phyloP scores from a whole-genome alignment of 2,329 filamentous ascomycete species.

The Phaeosphaeria sp. region DNA sequence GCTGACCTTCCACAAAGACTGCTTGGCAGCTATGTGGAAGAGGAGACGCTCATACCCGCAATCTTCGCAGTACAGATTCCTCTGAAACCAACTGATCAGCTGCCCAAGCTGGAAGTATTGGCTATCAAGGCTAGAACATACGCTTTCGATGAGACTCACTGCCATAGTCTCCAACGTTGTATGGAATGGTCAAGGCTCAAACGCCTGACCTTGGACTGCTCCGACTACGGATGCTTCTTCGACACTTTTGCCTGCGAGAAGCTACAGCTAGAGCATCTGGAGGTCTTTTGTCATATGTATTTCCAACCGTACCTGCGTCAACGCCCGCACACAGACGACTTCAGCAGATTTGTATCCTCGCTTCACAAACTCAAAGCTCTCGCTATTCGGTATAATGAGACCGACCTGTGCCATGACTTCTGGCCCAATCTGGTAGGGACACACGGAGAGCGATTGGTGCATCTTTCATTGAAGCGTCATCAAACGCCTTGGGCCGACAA shows the following conservation, averaged over 20 bases:
- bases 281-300: neutral
- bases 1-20: neutral
- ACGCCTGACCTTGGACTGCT: slow-evolving; percentile 12
- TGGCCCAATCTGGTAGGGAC: neutral
- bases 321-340: neutral
- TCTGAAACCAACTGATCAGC: slow-evolving; percentile 9
- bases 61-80: slow-evolving; percentile 10
- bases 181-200: slow-evolving; percentile 16
- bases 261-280: slow-evolving; percentile 4
- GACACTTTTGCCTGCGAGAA: slow-evolving; percentile 3
- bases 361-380: slow-evolving; percentile 2
- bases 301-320: neutral
- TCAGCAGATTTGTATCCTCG: slow-evolving; percentile 1
- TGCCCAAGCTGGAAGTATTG: slow-evolving; percentile 16
- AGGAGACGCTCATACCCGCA: neutral
- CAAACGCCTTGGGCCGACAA: neutral
- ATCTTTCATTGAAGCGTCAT: neutral
- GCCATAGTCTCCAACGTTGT: slow-evolving; percentile 8
- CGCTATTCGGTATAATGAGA: slow-evolving; percentile 3
- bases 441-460: slow-evolving; percentile 3
- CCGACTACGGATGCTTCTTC: slow-evolving; percentile 16
- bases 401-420: neutral
- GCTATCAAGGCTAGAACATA: slow-evolving; percentile 15
- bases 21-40: neutral
- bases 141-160: slow-evolving; percentile 15